Evolutionary conservation across 768 basidiomycete species (phyloP), one percentile per base, ranked within the genome.

Genomic region (Psilocybe sp.): DNA sequence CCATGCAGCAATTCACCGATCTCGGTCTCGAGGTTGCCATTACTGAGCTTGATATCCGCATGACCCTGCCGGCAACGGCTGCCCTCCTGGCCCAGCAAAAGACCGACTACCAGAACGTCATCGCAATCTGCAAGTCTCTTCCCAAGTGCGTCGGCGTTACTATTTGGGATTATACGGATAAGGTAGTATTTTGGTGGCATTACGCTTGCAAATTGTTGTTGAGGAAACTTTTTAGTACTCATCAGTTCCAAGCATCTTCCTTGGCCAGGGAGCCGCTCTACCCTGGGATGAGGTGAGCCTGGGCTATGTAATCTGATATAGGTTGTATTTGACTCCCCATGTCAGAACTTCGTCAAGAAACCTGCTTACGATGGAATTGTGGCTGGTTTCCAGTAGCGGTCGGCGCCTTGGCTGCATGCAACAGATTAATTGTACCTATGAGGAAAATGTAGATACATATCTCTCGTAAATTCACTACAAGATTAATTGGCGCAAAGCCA

Each of bases 21-120:
- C 76, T 85, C 20, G 83, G 85, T 4, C 68, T 87, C 38, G 84
- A 86, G 56, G 79, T 85, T 19, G 84, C 83, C 9, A 77, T 85
- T 55, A 87, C 85, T 2, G 85, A 85, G 60, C 74, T 87, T 42
- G 84, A 87, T 59, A 81, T 81, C 57, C 73, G 84, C 43, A 81
- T 84, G 72, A 72, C 71, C 7, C 67, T 79, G 10, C 83, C 82
- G 11, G 72, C 68, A 11, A 81, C 80, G 2, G 54, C 63, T 7
- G 75, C 74, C 1, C 66, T 76, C 32, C 69, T 80, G 31, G 69
- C 65, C 28, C 80, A 84, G 59, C 82, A 86, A 59, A 68, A 76
- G 58, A 69, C 65, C 52, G 83, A 86, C 59, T 86, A 84, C 56
- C 64, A 75, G 62, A 73, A 70, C 20, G 76, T 84, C 39, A 72